These are phyloP conservation scores for Scenedesmus sp. DNA, from an alignment of 163 green algal genomes.

Conservation along the genomic window DNA sequence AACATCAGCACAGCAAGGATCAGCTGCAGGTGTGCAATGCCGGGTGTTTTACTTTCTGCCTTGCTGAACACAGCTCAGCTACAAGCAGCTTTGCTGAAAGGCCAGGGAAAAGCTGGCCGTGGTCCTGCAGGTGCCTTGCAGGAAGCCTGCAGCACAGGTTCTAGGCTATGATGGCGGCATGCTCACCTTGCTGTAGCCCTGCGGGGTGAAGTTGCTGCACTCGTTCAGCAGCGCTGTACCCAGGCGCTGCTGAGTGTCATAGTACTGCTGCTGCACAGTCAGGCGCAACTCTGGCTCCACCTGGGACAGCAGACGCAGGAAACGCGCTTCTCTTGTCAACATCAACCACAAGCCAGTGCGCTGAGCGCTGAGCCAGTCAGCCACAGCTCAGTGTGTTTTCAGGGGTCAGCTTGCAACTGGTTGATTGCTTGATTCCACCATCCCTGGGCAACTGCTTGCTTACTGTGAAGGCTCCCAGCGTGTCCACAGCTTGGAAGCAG, in stretches of 20 bases:
- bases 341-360: no score
- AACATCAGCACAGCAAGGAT: background rate
- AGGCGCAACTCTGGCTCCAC: slow-evolving; percentile 70
- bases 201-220: slow-evolving; percentile 75
- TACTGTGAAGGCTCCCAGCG: slow-evolving; percentile 55
- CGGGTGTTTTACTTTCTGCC: background rate
- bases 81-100: background rate
- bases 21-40: background rate
- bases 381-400: background rate
- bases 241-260: slow-evolving; percentile 74
- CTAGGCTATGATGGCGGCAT: background rate
- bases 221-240: slow-evolving; percentile 72
- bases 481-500: slow-evolving; percentile 79
- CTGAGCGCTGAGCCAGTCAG: no score
- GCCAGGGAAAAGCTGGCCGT: background rate
- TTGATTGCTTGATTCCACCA: background rate
- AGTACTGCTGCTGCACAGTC: slow-evolving; percentile 76
- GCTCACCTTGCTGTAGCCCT: slow-evolving; percentile 79
- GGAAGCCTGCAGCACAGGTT: background rate
- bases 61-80: background rate
- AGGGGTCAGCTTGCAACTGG: background rate
- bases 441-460: background rate
- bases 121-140: background rate
- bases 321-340: background rate
- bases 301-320: slow-evolving; percentile 42